A percentile compares a stretch with the other conserved stretches of the same genome.
Evolutionary conservation across 345 rosid species (phyloP).

Genomic region (Populus ilicifolia): DNA sequence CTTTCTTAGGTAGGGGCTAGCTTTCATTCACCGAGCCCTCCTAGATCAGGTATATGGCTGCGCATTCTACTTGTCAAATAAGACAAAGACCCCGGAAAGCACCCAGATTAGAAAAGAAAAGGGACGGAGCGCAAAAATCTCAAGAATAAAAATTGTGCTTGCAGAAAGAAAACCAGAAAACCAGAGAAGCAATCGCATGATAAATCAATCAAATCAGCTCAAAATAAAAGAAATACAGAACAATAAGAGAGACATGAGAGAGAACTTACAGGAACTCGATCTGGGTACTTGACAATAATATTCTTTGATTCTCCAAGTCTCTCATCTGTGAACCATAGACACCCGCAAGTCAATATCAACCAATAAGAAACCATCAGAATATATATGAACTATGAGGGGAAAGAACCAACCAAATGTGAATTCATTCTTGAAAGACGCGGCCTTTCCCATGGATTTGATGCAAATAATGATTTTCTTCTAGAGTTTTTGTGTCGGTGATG

Average conservation of each 20-base stretch:
- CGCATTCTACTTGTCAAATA: neutral
- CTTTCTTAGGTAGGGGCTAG: neutral
- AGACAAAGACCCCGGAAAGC: neutral
- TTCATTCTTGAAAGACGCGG: conserved; percentile 34
- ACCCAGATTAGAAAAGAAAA: neutral
- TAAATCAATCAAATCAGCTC: neutral
- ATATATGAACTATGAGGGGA: neutral
- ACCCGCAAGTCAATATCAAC: neutral
- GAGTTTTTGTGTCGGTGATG: neutral
- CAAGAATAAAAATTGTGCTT: neutral
- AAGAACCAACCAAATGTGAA: conserved; percentile 30
- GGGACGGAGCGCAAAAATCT: neutral
- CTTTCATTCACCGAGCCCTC: neutral
- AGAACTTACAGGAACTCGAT: conserved; percentile 61
- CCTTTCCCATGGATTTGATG: conserved; percentile 29
- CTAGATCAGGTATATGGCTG: neutral
- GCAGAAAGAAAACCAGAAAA: neutral
- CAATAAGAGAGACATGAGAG: neutral
- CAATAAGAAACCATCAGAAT: neutral
- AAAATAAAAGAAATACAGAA: neutral
- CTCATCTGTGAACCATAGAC: conserved; percentile 34
- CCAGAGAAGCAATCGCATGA: neutral
- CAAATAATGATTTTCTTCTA: no score
- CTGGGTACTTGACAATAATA: conserved; percentile 56
- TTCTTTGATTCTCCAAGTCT: conserved; percentile 52